Conservation (phyloP, 2,329 filamentous ascomycete species). For the Claviceps sp. region DNA sequence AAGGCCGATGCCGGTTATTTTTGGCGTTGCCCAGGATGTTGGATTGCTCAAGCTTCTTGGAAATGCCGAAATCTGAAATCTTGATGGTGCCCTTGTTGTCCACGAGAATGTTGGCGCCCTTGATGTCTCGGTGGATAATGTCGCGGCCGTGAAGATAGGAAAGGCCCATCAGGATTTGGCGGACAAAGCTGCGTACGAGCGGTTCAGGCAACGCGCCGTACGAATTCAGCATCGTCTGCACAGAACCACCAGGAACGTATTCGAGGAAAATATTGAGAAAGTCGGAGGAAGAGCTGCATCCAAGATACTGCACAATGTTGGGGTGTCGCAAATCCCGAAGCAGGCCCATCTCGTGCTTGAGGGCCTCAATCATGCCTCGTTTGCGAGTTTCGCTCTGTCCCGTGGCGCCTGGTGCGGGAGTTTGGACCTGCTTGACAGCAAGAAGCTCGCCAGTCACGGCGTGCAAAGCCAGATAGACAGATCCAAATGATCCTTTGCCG, state of each 20-base stretch:
- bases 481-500: slow-evolving; percentile 91
- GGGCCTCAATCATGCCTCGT: slow-evolving; percentile 93
- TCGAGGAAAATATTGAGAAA: slow-evolving; percentile 99
- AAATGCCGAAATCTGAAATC: slow-evolving; percentile 98
- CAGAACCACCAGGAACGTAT: slow-evolving; percentile 93
- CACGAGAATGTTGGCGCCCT: slow-evolving; percentile 95
- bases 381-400: slow-evolving; percentile 80
- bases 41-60: slow-evolving; percentile 89
- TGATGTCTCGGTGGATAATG: slow-evolving; percentile 98
- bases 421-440: slow-evolving; percentile 95
- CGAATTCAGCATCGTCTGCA: slow-evolving; percentile 96
- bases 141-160: slow-evolving; percentile 88
- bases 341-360: slow-evolving; percentile 92
- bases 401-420: slow-evolving; percentile 64
- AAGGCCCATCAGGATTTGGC: slow-evolving; percentile 84
- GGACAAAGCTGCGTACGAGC: slow-evolving; percentile 88
- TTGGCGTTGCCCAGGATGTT: slow-evolving; percentile 61
- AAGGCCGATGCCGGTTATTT: slow-evolving; percentile 57
- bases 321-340: slow-evolving; percentile 87
- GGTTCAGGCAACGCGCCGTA: slow-evolving; percentile 92
- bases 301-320: slow-evolving; percentile 97
- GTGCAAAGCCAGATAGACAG: slow-evolving; percentile 87
- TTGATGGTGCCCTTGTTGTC: slow-evolving; percentile 99
- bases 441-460: slow-evolving; percentile 94
- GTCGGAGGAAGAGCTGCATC: slow-evolving; percentile 80